phyloP scores from a whole-genome alignment of 345 rosid genomes.

The Kandelia obovata region DNA sequence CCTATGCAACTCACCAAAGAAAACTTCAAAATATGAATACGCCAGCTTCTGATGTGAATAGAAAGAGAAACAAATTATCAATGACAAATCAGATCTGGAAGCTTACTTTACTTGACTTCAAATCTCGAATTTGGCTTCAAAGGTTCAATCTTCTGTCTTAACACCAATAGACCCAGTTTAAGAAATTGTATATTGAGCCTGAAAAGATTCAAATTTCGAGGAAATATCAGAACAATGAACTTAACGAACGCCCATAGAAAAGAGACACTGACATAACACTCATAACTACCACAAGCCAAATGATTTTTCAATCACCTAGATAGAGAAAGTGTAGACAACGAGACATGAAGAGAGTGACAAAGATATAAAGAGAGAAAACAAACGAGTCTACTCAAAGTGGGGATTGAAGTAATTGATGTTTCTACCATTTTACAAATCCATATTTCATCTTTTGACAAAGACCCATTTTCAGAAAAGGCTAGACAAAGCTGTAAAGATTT shows the following conservation, averaged over 20 bases:
- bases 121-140: conserved; percentile 26
- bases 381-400: conserved; percentile 17
- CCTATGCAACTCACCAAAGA: conserved; percentile 12
- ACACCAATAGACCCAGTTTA: conserved; percentile 32
- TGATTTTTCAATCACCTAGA: conserved; percentile 27
- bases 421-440: conserved; percentile 33
- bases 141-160: conserved; percentile 22
- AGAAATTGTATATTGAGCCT: conserved; percentile 22
- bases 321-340: conserved; percentile 23
- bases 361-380: neutral
- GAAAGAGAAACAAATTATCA: conserved; percentile 33
- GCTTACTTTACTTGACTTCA: conserved; percentile 56
- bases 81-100: conserved; percentile 61
- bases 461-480: conserved; percentile 29
- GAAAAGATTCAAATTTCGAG: conserved; percentile 21
- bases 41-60: conserved; percentile 28
- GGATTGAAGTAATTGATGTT: conserved; percentile 23
- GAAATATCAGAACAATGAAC: conserved; percentile 27
- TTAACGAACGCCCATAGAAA: conserved; percentile 20
- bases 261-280: conserved; percentile 7
- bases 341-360: conserved; percentile 14
- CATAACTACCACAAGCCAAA: conserved; percentile 18
- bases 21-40: conserved; percentile 21
- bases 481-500: conserved; percentile 28
- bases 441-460: conserved; percentile 34